Base-by-base conservation (phyloP, 768 basidiomycete species). In the Podaxis sp. region DNA sequence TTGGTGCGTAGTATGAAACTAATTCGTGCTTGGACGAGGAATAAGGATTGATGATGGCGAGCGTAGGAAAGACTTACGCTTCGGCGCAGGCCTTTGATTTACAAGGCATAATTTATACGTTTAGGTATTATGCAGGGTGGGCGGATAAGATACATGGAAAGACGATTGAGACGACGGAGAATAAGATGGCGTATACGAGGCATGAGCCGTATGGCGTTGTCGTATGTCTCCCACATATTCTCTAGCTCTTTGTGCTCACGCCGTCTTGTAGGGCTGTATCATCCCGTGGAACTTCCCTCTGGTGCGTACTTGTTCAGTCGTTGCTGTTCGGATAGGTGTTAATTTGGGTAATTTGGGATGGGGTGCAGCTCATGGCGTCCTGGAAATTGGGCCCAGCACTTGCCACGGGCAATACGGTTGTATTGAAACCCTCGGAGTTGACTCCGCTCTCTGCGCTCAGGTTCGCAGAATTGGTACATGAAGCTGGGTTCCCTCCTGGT, bases 81-180 rank as follows among this genome's bases (percentile, higher is more conserved):
- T 78, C 74, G 72, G 79, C 86, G 12, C 82, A 79, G 64, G 73
- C 69, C 17, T 72, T 70, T 0, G 91, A 91, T 66, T 71, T 91
- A 1, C 68, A 70, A 0, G 74, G 73, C 57, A 74, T 82, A 0
- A 78, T 87, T 63, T 76, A 72, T 33, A 77, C 79, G 33, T 72
- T 94, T 66, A 80, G 85, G 41, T 96, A 96, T 76, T 97, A 90
- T 68, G 91, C 87, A 54, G 95, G 95, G 17, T 92, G 91, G 88
- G 91, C 93, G 24, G 95, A 95, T 79, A 96, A 96, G 77, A 76
- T 90, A 54, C 78, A 82, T 4, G 92, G 90, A 2, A 84, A 91
- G 72, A 86, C 85, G 7, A 87, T 93, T 71, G 91, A 94, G 84
- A 88, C 80, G 56, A 74, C 73, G 58, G 80, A 81, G 53, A 67